Evolutionary conservation across 305 asterid species (phyloP), one percentile per base, ranked within the genome.

Genomic region (Solanum aculeatissimum): DNA sequence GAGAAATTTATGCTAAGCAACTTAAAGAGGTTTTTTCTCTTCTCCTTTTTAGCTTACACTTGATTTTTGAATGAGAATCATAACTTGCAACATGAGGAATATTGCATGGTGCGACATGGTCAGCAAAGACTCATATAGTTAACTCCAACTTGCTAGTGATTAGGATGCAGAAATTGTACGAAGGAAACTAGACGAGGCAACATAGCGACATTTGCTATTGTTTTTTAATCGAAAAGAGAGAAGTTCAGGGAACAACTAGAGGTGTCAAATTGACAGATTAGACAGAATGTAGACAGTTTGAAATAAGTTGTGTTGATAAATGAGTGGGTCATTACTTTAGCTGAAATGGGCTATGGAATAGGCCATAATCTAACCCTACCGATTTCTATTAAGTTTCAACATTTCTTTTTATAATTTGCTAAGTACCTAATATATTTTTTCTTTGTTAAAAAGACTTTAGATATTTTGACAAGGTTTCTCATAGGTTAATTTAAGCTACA

Each of bases 1-100:
- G 93, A 32, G 96, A 95, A 92, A 89, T 95, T 43, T 92, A 90
- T 13, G 97, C 90, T 49, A 89, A 86, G 75, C 94, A 92, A 88
- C 87, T 92, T 47, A 93, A 89, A 86, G 49, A 93, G 97, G 95
- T 92, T 53, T 29, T 42, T 81, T 81, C n/a, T 23, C 84, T 18
- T 21, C 65, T 0, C 40, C 2, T 79, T 83, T 27, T 10, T n/a
- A 3, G 77, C 8, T 53, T 19, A 13, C 71, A 27, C n/a, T 63
- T 63, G 42, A 63, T 29, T 29, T 42, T 65, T 29, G 21, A 27
- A 65, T 29, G 2, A 38, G 16, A 69, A 25, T 69, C 13, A 16
- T 27, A 2, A 21, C 10, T 40, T 40, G 10, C 45, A 40, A 40
- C 10, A 40, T 40, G 10, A 40, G 45, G 45, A 40, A 40, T 40